Percentiles rank a stretch among this genome's conserved stretches.
phyloP scores from a whole-genome alignment of 495 filamentous ascomycete genomes.

The Penicillium roqueforti region DNA sequence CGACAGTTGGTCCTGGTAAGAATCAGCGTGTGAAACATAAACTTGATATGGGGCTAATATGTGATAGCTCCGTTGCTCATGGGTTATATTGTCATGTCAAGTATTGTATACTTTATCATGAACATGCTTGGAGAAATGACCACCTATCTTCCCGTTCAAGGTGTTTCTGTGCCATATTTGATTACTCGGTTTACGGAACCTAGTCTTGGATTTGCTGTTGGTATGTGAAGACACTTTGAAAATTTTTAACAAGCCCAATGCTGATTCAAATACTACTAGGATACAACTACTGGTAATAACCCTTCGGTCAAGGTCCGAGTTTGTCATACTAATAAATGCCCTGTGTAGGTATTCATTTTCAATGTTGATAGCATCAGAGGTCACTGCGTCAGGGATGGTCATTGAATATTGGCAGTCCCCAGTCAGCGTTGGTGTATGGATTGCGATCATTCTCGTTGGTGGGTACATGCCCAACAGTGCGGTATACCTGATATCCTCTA shows the following conservation, averaged over 20 bases:
- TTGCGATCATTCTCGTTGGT: conserved; percentile 62
- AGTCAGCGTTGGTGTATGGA: conserved; percentile 56
- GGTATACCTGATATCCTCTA: conserved; percentile 35
- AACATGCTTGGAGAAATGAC: conserved; percentile 64
- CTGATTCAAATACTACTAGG: conserved; percentile 37
- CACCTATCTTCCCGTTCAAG: conserved; percentile 68
- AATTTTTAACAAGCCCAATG: conserved; percentile 7
- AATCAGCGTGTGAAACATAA: neutral
- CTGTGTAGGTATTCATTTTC: conserved; percentile 42
- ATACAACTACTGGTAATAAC: conserved; percentile 51
- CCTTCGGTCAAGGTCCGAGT: neutral
- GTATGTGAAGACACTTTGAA: conserved; percentile 26
- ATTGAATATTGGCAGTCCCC: conserved; percentile 64
- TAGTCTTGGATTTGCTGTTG: conserved; percentile 68
- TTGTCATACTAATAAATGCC: conserved; percentile 15
- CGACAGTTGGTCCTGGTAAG: conserved; percentile 58
- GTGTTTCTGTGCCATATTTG: conserved; percentile 66
- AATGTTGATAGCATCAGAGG: conserved; percentile 63
- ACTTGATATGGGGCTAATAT: neutral
- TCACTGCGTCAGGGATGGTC: conserved; percentile 63
- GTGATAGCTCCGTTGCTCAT: conserved; percentile 64
- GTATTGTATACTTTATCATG: conserved; percentile 50
- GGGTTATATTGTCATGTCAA: conserved; percentile 56
- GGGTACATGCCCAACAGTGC: conserved; percentile 31
- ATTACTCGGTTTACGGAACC: conserved; percentile 64